Percentiles rank a stretch among this genome's conserved stretches.
These are phyloP conservation scores for Fusarium sp. DNA, from an alignment of 2,329 filamentous ascomycete species.

Conservation along the genomic window DNA sequence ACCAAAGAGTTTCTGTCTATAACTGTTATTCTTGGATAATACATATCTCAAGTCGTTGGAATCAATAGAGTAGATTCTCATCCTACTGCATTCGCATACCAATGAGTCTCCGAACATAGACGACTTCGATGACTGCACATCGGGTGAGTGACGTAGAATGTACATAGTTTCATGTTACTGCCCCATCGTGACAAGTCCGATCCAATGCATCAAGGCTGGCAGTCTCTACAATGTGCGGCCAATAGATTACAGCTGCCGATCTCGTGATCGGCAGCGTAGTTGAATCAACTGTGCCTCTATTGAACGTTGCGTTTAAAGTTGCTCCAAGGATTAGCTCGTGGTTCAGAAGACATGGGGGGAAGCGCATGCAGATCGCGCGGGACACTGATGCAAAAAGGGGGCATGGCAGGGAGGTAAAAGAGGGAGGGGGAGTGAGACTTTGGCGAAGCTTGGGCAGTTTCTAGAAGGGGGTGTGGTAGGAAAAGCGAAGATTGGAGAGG, in stretches of 20 bases:
- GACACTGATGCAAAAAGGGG: conserved; percentile 14
- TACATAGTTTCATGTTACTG: not conserved
- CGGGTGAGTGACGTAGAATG: conserved; percentile 5
- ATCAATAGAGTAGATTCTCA: not conserved
- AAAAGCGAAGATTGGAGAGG: conserved; percentile 13
- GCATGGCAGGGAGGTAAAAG: not conserved
- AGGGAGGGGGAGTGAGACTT: conserved; percentile 20
- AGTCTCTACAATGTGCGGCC: conserved; percentile 16
- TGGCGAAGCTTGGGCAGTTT: conserved; percentile 1
- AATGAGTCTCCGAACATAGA: not conserved
- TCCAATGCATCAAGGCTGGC: conserved; percentile 10
- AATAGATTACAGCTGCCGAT: conserved; percentile 18
- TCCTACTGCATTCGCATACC: not conserved
- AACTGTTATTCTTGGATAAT: not conserved
- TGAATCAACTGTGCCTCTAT: conserved; percentile 13
- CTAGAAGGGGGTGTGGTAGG: conserved; percentile 25
- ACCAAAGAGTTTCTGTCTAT: not conserved
- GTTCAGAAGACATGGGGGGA: conserved; percentile 15
- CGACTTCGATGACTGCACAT: not conserved
- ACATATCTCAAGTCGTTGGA: not conserved
- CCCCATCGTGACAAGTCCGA: conserved; percentile 3
- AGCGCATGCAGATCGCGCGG: conserved; percentile 29
- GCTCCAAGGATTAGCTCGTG: conserved; percentile 14
- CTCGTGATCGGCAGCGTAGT: conserved; percentile 32
- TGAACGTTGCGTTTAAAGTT: conserved; percentile 13